Evolutionary conservation across 2,329 filamentous ascomycete genomes (phyloP).

Genomic region (Alternaria sp.): DNA sequence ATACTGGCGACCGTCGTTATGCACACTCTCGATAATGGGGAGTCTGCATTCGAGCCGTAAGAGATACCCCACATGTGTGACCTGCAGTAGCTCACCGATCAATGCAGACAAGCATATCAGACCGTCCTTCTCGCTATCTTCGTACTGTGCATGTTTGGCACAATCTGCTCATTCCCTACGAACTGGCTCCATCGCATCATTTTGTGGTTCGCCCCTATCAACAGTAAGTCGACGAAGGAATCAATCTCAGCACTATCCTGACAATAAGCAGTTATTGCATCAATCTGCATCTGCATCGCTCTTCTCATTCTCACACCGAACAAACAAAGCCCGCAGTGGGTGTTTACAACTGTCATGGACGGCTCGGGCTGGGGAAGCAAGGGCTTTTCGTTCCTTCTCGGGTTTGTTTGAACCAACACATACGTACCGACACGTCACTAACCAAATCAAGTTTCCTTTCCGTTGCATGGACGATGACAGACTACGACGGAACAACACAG

Average conservation of each 20-base stretch:
- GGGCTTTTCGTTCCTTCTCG: conserved; percentile 69
- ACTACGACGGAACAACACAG: conserved; percentile 73
- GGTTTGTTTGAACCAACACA: conserved; percentile 50
- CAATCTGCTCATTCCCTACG: conserved; percentile 70
- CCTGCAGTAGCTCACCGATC: conserved; percentile 17
- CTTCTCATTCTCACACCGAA: conserved; percentile 67
- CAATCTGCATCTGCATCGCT: conserved; percentile 66
- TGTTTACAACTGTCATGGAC: conserved; percentile 68
- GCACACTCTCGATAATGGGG: conserved; percentile 64
- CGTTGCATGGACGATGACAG: conserved; percentile 72
- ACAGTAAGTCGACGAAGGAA: conserved; percentile 55
- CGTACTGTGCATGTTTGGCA: conserved; percentile 63
- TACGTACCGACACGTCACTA: conserved; percentile 12
- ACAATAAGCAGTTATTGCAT: conserved; percentile 60
- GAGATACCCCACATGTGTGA: conserved; percentile 31
- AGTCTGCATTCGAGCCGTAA: conserved; percentile 66
- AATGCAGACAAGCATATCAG: conserved; percentile 62
- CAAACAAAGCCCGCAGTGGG: conserved; percentile 66
- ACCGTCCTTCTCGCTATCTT: conserved; percentile 67
- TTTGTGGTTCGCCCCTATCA: conserved; percentile 72
- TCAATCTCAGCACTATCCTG: conserved; percentile 10
- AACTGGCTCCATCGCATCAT: conserved; percentile 67
- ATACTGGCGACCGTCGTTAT: conserved; percentile 68
- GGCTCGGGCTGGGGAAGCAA: conserved; percentile 70
- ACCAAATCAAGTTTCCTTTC: conserved; percentile 57